Base-by-base conservation (phyloP, 208 protist genomes). In the Angomonas ambiguus region DNA sequence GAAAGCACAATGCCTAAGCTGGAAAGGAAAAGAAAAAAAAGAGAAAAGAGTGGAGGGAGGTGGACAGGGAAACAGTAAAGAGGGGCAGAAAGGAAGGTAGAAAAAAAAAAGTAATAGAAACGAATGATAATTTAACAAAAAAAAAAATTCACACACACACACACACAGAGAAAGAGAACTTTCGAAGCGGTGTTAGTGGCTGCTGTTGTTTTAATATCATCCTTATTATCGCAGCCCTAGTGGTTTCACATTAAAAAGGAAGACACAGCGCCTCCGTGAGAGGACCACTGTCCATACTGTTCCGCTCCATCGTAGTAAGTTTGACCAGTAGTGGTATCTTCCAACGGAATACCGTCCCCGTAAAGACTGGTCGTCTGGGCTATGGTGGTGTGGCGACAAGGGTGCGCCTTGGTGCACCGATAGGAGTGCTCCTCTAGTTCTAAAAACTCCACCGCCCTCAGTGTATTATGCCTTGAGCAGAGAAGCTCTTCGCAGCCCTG, bases 371-470 rank as follows among this genome's bases (percentile, higher is more conserved):
- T 18, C 30, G 70, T 25, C 48, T 65, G 67, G 27, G 55, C 53
- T 58, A 86, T 69, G 22, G 77, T 83, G 20, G 74, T 78, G 34
- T 80, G 65, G 27, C 82, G 82, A 68, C 90, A 95, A 18, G 75
- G 71, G 62, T 95, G 90, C 1, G 74, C 83, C 0, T 57, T 41
- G 34, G 82, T 58, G 63, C 90, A 95, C 55, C 87, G 82, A 62
- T 93, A 95, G 22, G 76, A 77, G 27, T 67, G 71, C 32, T 77
- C 76, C 38, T 75, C 78, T 32, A 80, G 70, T 72, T 92, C 77
- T 4, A 95, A n/a, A 69, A 95, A 95, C 3, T 74, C 87, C 1
- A 77, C 76, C 24, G 82, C 72, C 53, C 90, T 82, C 38, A 95
- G 65, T 0, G 87, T 82, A 55, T 88, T 76, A 64, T 95, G 90